Evolutionary conservation across 2,329 filamentous ascomycete species (phyloP).

Genomic region (Cordyceps militaris): DNA sequence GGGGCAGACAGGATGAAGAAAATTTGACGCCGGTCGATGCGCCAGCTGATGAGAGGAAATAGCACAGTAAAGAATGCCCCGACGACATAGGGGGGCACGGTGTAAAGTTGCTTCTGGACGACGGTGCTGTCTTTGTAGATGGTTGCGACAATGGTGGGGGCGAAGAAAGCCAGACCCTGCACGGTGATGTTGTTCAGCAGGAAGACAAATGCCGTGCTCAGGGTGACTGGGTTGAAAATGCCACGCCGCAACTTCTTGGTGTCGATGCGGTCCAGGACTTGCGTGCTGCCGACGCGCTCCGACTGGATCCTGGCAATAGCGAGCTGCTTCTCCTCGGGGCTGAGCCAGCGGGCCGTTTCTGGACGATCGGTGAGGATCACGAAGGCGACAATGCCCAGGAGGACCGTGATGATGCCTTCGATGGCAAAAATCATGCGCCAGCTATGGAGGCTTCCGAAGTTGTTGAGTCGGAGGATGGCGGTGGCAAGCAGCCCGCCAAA

Average conservation of each 20-base stretch:
- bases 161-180: conserved; percentile 63
- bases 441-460: conserved; percentile 47
- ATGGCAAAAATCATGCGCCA: conserved; percentile 69
- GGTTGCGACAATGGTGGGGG: conserved; percentile 59
- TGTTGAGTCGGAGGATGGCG: conserved; percentile 54
- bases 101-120: conserved; percentile 60
- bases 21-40: conserved; percentile 50
- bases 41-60: conserved; percentile 55
- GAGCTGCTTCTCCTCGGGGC: conserved; percentile 57
- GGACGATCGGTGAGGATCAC: conserved; percentile 62
- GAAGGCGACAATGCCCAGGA: conserved; percentile 53
- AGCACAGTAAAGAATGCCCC: conserved; percentile 60
- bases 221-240: conserved; percentile 55
- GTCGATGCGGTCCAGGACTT: conserved; percentile 58
- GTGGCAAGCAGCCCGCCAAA: conserved; percentile 62
- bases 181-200: conserved; percentile 63
- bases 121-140: conserved; percentile 54
- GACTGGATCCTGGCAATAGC: conserved; percentile 62
- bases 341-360: conserved; percentile 60
- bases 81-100: conserved; percentile 63
- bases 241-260: conserved; percentile 51
- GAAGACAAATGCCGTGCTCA: conserved; percentile 52
- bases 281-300: conserved; percentile 55
- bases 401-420: conserved; percentile 53
- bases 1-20: conserved; percentile 55